Base-by-base conservation (phyloP, 768 basidiomycete species). In the Termitomyces sp. region DNA sequence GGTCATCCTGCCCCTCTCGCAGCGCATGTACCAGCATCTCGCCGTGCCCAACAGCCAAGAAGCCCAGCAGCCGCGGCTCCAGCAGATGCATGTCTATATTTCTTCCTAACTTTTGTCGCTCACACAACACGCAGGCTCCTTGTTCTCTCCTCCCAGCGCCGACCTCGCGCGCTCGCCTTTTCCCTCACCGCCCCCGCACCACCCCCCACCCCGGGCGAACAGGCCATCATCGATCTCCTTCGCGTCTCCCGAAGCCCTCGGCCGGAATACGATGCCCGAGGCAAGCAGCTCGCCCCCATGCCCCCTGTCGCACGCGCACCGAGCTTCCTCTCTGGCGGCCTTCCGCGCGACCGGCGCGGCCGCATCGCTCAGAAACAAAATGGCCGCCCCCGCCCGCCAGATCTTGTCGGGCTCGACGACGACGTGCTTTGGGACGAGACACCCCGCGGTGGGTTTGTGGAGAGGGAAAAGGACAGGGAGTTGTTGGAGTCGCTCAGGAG, bases 311-410 rank as follows among this genome's bases (percentile, higher is more conserved):
- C 72, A 32, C 78, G 77, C 60, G 76, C 86, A 0, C 85, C 86
- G 0, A 87, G 81, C 46, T 92, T 92, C 73, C 73, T 91, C 26
- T 85, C 86, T 5, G 87, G 83, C 3, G 87, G 85, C 7, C 72
- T 81, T 12, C 91, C 92, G 24, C 80, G 91, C 52, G 92, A 93
- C 68, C 77, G 91, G 24, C 77, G 91, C 36, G 91, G 91, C 12
- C 81, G 90, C 22, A 85, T 92, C 57, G 88, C 84, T 20, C 76
- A 78, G 59, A 82, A 83, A 63, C 74, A 68, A 29, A 67, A 61
- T 22, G 70, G 68, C 68, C 60, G 68, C n/a, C 20, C 20, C 0
- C 16, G 26, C 5, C 55, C 46, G 22, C 64, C 69, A 14, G 71
- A 72, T 43, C 70, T 72, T 4, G 66, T 67, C 10, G 68, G 75